These are phyloP conservation scores for Cordyceps militaris DNA, from an alignment of 2,329 filamentous ascomycete genomes.

Conservation along the genomic window DNA sequence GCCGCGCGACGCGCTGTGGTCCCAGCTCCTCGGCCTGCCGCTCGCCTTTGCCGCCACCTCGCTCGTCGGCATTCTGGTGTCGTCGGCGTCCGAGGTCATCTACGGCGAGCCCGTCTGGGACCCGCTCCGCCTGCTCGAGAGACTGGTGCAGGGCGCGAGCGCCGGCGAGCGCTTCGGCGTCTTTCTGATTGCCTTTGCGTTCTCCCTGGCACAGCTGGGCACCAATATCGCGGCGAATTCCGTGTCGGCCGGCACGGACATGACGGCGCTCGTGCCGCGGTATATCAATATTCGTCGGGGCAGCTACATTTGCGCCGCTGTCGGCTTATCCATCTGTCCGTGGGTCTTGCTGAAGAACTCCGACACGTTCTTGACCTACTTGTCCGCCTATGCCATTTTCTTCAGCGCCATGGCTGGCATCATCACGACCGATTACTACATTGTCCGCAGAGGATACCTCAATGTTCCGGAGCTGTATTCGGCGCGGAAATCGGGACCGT, in stretches of 20 bases:
- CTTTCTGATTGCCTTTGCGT: constrained; percentile 64
- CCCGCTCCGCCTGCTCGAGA: constrained; percentile 59
- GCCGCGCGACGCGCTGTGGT: constrained; percentile 72
- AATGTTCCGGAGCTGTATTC: constrained; percentile 75
- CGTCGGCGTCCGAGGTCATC: constrained; percentile 63
- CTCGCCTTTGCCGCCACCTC: constrained; percentile 69
- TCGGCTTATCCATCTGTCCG: constrained; percentile 81
- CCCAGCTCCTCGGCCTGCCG: constrained; percentile 70
- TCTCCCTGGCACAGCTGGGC: constrained; percentile 75
- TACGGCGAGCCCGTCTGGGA: constrained; percentile 66
- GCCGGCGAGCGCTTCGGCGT: constrained; percentile 66
- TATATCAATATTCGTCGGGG: constrained; percentile 81
- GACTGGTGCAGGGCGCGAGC: constrained; percentile 63
- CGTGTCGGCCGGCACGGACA: constrained; percentile 74
- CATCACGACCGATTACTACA: constrained; percentile 81
- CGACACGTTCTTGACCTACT: constrained; percentile 85
- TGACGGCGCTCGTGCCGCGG: constrained; percentile 75
- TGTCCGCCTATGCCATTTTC: constrained; percentile 89
- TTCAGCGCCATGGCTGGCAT: constrained; percentile 88
- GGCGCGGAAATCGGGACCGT: constrained; percentile 56
- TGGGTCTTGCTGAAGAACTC: constrained; percentile 67
- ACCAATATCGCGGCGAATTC: constrained; percentile 87
- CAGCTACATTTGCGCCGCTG: constrained; percentile 72
- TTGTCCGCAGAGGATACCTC: constrained; percentile 74
- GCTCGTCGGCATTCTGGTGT: constrained; percentile 75